Base-by-base conservation (phyloP, 257 asterid species). In the Verbena officinalis region DNA sequence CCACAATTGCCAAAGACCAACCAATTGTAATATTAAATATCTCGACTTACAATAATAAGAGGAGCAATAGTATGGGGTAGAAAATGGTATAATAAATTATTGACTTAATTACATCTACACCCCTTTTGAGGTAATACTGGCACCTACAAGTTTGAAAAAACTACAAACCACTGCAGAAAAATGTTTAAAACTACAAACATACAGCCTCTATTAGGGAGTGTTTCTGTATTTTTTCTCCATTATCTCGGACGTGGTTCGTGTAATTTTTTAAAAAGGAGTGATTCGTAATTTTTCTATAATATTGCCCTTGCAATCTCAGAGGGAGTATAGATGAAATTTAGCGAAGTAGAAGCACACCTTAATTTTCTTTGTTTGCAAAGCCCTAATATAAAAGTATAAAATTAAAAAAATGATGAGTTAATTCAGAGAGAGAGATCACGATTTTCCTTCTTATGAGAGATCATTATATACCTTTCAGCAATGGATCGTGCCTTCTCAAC, bases 291-390 rank as follows among this genome's bases (percentile, higher is more conserved):
- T n/a, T n/a, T n/a, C n/a, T n/a, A n/a, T n/a, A n/a, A n/a, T n/a
- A n/a, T n/a, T n/a, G n/a, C n/a, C n/a, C n/a, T n/a, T n/a, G n/a
- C n/a, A n/a, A n/a, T n/a, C n/a, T n/a, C n/a, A n/a, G n/a, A n/a
- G n/a, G n/a, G n/a, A n/a, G n/a, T n/a, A n/a, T n/a, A n/a, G n/a
- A 21, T 46, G 21, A n/a, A 31, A 22, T 46, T 22, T 14, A 53
- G 39, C 39, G 33, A 63, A 62, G 53, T 22, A 1, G 22, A 45
- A 20, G 44, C 55, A 7, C 68, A 91, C 97, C 99, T 88, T 88
- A 81, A 93, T 90, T 79, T 82, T 90, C 81, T 81, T 90, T n/a
- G 93, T 88, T 74, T 69, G 78, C 95, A 94, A 79, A 64, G 99
- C 99, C 95, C 99, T 94, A 16, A 53, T 15, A 58, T 34, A 62